phyloP scores from a whole-genome alignment of 306 rosid species.

The Quillaja saponaria region DNA sequence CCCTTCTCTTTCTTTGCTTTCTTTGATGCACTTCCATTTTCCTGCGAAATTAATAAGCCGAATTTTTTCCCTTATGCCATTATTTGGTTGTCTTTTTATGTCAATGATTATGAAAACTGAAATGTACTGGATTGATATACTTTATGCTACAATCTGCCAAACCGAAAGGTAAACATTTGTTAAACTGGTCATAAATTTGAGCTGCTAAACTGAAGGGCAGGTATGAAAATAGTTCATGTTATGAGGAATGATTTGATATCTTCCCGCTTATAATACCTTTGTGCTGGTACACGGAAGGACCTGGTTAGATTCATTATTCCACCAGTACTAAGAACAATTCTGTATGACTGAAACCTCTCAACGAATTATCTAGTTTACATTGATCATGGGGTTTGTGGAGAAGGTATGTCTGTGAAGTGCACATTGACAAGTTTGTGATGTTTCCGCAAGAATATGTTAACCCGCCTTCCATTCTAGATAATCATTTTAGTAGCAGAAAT shows the following conservation, averaged over 20 bases:
- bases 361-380: no score
- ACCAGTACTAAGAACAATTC: neutral
- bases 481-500: neutral
- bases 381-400: neutral
- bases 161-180: no score
- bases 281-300: no score
- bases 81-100: neutral
- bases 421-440: neutral
- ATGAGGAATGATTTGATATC: neutral
- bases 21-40: no score
- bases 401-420: neutral
- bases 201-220: no score
- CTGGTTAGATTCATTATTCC: neutral
- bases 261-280: neutral
- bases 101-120: neutral
- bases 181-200: no score
- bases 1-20: neutral
- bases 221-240: neutral
- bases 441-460: neutral
- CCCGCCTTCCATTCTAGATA: neutral
- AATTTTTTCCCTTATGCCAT: no score
- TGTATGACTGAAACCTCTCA: no score
- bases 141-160: neutral
- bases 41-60: no score
- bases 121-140: neutral